These are phyloP conservation scores for Penstemon newberryi DNA, from an alignment of 257 asterid genomes.

Conservation along the genomic window DNA sequence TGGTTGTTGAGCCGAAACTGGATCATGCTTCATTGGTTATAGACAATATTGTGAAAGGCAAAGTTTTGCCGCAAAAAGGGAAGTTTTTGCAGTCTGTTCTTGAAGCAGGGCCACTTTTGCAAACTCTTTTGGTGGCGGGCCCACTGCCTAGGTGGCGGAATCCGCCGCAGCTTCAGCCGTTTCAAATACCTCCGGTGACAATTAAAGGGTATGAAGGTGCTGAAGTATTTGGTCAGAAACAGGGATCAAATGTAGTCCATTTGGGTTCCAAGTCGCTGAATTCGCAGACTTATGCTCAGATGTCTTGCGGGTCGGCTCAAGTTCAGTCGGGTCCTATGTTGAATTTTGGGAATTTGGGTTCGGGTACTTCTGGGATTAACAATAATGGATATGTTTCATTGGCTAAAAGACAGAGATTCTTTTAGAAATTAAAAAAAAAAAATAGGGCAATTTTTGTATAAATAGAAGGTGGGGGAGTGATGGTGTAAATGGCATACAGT, in stretches of 20 bases:
- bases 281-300: constrained; percentile 35
- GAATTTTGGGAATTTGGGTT: constrained; percentile 30
- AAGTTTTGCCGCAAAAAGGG: constrained; percentile 59
- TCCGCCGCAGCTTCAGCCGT: constrained; percentile 65
- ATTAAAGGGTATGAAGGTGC: constrained; percentile 32
- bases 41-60: constrained; percentile 51
- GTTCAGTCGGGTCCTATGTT: constrained; percentile 39
- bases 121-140: constrained; percentile 68
- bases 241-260: constrained; percentile 27
- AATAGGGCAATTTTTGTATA: constrained; percentile 44
- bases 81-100: constrained; percentile 58
- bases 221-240: constrained; percentile 32
- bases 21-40: constrained; percentile 49
- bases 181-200: constrained; percentile 57
- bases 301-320: constrained; percentile 54
- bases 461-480: constrained; percentile 26
- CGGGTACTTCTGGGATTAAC: constrained; percentile 34
- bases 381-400: constrained; percentile 30
- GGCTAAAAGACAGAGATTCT: constrained; percentile 55
- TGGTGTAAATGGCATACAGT: constrained; percentile 44
- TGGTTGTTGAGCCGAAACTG: constrained; percentile 19
- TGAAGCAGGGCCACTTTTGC: constrained; percentile 68
- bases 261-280: constrained; percentile 24
- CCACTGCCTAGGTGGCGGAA: constrained; percentile 89
- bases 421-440: constrained; percentile 18